These are phyloP conservation scores for Arachis hypogaea DNA, from an alignment of 306 rosid species.

Conservation along the genomic window DNA sequence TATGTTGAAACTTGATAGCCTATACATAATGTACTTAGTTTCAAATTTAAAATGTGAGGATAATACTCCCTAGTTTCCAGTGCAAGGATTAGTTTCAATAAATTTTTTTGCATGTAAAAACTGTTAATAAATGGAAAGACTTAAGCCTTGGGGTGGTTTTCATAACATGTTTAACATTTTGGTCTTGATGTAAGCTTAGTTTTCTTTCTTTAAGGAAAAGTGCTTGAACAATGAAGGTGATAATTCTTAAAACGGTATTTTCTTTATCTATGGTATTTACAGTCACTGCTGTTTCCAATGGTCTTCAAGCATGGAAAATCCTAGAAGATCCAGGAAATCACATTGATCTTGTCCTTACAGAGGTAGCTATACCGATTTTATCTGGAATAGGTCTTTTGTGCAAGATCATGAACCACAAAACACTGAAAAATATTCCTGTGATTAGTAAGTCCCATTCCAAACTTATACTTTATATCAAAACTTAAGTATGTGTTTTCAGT, in stretches of 20 bases:
- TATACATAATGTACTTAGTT: neutral
- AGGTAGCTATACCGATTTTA: conserved; percentile 68
- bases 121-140: conserved; percentile 12
- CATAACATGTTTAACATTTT: conserved; percentile 24
- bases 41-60: conserved; percentile 27
- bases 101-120: conserved; percentile 30
- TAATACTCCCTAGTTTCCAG: conserved; percentile 7
- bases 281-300: conserved; percentile 69
- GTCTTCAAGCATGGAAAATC: conserved; percentile 64
- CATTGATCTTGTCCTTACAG: conserved; percentile 62
- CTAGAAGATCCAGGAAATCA: conserved; percentile 55
- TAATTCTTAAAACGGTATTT: conserved; percentile 1
- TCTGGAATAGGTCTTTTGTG: conserved; percentile 67
- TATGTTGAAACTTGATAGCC: conserved; percentile 27
- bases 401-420: conserved; percentile 62
- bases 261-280: conserved; percentile 43
- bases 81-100: conserved; percentile 1
- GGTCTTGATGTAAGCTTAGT: conserved; percentile 13
- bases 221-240: conserved; percentile 18
- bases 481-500: conserved; percentile 25
- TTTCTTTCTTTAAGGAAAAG: neutral
- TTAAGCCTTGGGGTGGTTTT: neutral
- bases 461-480: conserved; percentile 21
- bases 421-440: conserved; percentile 64
- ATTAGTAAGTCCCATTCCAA: conserved; percentile 63